A percentile compares a stretch with the other conserved stretches of the same genome.
phyloP scores from a whole-genome alignment of 75 land plant species.

The Larix kaempferi region DNA sequence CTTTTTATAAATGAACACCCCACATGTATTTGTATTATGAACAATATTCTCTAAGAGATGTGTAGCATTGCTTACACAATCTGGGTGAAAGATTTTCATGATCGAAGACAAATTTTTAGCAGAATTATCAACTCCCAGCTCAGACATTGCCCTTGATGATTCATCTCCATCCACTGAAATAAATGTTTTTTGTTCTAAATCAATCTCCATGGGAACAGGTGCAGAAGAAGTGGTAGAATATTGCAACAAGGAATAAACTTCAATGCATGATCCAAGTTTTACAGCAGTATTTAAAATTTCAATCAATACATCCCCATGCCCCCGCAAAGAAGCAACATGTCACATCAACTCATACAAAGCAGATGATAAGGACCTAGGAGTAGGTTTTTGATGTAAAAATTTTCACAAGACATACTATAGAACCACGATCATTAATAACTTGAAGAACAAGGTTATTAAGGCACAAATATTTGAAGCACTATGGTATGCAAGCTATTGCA shows the following conservation, averaged over 20 bases:
- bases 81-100: conserved; percentile 62
- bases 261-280: conserved; percentile 55
- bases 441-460: conserved; percentile 78
- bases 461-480: conserved; percentile 85
- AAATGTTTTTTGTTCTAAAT: conserved; percentile 46
- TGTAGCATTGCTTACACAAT: conserved; percentile 69
- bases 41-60: conserved; percentile 79
- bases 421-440: conserved; percentile 76
- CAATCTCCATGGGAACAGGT: conserved; percentile 86
- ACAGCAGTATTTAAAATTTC: conserved; percentile 67
- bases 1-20: conserved; percentile 82
- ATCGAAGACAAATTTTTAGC: conserved; percentile 27
- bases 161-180: conserved; percentile 20
- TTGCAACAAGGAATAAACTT: conserved; percentile 15
- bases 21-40: conserved; percentile 85
- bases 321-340: conserved; percentile 78
- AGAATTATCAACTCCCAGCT: conserved; percentile 31
- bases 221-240: conserved; percentile 29
- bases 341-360: conserved; percentile 92
- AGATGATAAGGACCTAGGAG: conserved; percentile 65
- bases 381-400: conserved; percentile 80
- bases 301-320: conserved; percentile 83
- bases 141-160: conserved; percentile 23
- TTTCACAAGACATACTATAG: conserved; percentile 81
- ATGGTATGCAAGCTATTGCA: conserved; percentile 83